Base-by-base conservation (phyloP, 2,329 filamentous ascomycete genomes). In the Xylariaceae sp. region DNA sequence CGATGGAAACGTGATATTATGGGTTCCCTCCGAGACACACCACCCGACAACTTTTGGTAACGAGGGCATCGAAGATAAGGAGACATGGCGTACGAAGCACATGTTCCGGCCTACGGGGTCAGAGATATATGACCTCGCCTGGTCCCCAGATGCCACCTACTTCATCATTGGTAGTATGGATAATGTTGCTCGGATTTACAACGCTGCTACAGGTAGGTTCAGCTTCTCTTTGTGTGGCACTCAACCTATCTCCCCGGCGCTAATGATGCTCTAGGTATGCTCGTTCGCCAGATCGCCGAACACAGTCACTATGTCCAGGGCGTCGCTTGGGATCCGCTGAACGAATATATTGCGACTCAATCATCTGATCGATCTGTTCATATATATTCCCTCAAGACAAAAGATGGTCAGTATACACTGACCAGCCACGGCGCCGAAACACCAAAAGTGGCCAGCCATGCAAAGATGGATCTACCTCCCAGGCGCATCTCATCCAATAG, bases 111-210 rank as follows among this genome's bases (percentile, higher is more conserved):
- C 93, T 41, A 91, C 90, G 61, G 94, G 93, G 31, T 92, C 93
- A 9, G 95, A 99, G 74, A 98, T 99, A 65, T 99, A 99, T 76
- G 95, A 99, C 75, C 79, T 99, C 55, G 95, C 95, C 47, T 99
- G 95, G 96, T 98, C 95, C 45, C 96, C 96, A n/a, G 95, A 99
- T 74, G 92, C 91, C 34, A 81, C 88, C 34, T 95, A 96, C 78
- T 96, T 99, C 79, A 97, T 99, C 68, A 97, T 96, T 21, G 95
- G 95, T 34, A 98, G 95, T 77, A 98, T 99, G 93, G 95, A 99
- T 78, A 99, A 99, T 73, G 89, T 98, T 72, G 93, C 95, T 56
- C 86, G 94, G 58, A 98, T 99, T 67, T 98, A 97, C 80, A 97
- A 96, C 75, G 91, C 93, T 54, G 89, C 90, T 63, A 95, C 90